Conservation (phyloP, 768 basidiomycete species). For the Bullera alba region DNA sequence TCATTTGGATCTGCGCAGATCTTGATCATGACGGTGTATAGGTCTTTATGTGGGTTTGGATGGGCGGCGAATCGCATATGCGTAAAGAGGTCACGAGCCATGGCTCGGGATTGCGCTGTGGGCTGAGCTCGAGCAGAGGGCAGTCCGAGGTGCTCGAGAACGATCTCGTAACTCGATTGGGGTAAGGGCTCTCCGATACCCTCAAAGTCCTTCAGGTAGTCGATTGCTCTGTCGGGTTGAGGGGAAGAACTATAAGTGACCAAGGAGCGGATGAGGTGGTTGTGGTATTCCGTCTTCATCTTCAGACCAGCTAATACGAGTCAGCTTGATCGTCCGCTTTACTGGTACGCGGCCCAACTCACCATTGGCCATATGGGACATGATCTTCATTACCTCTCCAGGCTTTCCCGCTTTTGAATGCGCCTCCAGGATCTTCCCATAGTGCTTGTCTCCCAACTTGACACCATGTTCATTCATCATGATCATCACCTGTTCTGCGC, state of each 20-base stretch:
- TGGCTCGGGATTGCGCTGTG: conserved; percentile 49
- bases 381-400: not conserved
- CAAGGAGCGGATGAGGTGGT: conserved; percentile 54
- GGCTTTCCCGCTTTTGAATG: not conserved
- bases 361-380: not conserved
- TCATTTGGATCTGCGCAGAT: conserved; percentile 59
- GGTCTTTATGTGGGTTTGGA: conserved; percentile 60
- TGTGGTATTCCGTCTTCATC: conserved; percentile 3
- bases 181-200: conserved; percentile 57
- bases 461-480: no score
- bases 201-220: conserved; percentile 68
- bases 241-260: conserved; percentile 46
- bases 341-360: conserved; percentile 1
- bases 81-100: conserved; percentile 88
- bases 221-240: conserved; percentile 60
- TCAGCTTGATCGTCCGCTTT: conserved; percentile 1
- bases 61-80: conserved; percentile 97
- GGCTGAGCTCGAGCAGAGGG: conserved; percentile 52
- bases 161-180: conserved; percentile 64
- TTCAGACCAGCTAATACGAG: not conserved
- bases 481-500: no score
- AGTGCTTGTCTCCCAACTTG: no score
- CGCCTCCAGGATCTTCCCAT: not conserved
- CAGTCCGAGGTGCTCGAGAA: conserved; percentile 50
- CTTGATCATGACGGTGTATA: conserved; percentile 81